These are phyloP conservation scores for Silybum marianum DNA, from an alignment of 129 eudicot species.

Conservation along the genomic window DNA sequence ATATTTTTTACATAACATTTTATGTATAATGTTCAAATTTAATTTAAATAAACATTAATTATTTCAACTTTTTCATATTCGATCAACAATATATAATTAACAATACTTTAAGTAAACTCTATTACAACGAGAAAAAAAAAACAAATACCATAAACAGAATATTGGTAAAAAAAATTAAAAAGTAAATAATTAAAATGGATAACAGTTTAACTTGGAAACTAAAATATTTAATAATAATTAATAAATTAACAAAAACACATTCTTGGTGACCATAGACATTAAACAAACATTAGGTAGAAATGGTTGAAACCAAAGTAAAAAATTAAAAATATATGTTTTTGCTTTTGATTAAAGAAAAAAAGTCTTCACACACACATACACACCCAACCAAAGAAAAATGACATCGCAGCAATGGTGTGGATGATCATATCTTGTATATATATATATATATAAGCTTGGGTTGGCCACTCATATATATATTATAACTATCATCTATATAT, in stretches of 20 bases:
- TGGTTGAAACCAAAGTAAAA: not conserved
- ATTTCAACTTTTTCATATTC: not conserved
- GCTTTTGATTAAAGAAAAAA: slow-evolving; percentile 23
- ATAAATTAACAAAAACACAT: no score
- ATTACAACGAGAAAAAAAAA: not conserved
- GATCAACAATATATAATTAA: no score
- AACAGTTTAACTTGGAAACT: not conserved
- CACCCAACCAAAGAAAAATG: slow-evolving; percentile 28
- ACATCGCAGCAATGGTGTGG: slow-evolving; percentile 44
- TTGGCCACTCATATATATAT: slow-evolving; percentile 32
- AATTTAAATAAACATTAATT: not conserved
- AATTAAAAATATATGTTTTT: no score
- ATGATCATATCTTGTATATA: slow-evolving; percentile 27
- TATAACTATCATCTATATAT: slow-evolving; percentile 7
- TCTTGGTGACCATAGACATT: not conserved
- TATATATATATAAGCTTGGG: slow-evolving; percentile 46
- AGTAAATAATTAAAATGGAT: not conserved
- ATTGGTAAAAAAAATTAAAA: no score
- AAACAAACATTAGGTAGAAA: not conserved
- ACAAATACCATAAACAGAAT: not conserved
- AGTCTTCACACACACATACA: not conserved
- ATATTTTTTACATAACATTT: no score
- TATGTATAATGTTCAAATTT: slow-evolving; percentile 42
- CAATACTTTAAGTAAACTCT: not conserved
- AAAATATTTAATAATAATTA: no score